Conservation (phyloP, 2,329 filamentous ascomycete species). For the Fusarium chlamydosporum region DNA sequence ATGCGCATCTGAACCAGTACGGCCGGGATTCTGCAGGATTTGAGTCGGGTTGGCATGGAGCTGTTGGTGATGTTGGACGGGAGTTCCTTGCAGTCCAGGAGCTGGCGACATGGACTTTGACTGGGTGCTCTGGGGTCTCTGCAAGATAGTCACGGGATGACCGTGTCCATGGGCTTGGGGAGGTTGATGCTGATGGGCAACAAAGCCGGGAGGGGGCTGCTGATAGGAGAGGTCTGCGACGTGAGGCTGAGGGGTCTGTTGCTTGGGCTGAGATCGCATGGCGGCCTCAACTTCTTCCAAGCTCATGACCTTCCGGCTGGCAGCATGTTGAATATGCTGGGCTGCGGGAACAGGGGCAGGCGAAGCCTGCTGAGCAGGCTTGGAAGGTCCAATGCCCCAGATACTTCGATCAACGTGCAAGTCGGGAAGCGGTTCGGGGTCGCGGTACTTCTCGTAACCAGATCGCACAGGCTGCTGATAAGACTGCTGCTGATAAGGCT, state of each 20-base stretch:
- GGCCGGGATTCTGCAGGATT: slow-evolving; percentile 84
- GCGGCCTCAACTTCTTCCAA: slow-evolving; percentile 96
- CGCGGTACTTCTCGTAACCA: slow-evolving; percentile 92
- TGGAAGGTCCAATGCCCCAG: slow-evolving; percentile 81
- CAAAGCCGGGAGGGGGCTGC: slow-evolving; percentile 48
- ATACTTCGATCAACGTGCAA: slow-evolving; percentile 93
- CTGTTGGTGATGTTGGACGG: slow-evolving; percentile 56
- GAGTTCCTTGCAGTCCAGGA: slow-evolving; percentile 49
- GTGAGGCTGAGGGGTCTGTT: slow-evolving; percentile 57
- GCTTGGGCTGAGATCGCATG: slow-evolving; percentile 80
- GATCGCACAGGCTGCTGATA: slow-evolving; percentile 69
- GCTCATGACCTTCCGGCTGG: slow-evolving; percentile 86
- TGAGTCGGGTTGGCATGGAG: slow-evolving; percentile 74
- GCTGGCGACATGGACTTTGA: slow-evolving; percentile 58
- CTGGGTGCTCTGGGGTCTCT: slow-evolving; percentile 64
- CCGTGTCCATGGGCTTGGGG: slow-evolving; percentile 57
- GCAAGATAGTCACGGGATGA: slow-evolving; percentile 69
- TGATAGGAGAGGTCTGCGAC: slow-evolving; percentile 50
- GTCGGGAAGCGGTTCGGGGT: slow-evolving; percentile 86
- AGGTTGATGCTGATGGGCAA: slow-evolving; percentile 51
- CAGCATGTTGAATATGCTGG: slow-evolving; percentile 45
- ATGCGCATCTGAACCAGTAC: slow-evolving; percentile 67
- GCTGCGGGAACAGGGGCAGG: slow-evolving; percentile 49
- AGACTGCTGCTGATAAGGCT: slow-evolving; percentile 43
- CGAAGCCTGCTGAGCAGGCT: slow-evolving; percentile 54